Evolutionary conservation across 2,329 filamentous ascomycete genomes (phyloP).

Genomic region (Aphanocladium album): DNA sequence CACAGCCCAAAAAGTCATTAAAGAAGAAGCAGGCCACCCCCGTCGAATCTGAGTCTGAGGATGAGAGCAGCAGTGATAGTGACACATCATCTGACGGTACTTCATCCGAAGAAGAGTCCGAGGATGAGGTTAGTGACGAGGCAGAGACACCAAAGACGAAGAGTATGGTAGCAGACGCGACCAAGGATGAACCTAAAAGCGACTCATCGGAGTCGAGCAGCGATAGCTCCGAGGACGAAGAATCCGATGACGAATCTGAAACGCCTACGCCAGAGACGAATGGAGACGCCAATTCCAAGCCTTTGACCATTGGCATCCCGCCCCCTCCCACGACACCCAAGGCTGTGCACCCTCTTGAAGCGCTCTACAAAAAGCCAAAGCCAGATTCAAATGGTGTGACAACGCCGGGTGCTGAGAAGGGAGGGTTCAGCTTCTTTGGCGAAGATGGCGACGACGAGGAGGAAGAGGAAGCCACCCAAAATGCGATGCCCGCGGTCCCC

Average conservation of each 20-base stretch:
- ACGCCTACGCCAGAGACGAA: conserved; percentile 17
- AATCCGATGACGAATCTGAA: conserved; percentile 8
- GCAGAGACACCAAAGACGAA: conserved; percentile 14
- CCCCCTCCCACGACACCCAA: conserved; percentile 41
- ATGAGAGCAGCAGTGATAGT: conserved; percentile 37
- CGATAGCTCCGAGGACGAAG: conserved; percentile 22
- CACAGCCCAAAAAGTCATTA: conserved; percentile 21
- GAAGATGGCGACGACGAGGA: conserved; percentile 40
- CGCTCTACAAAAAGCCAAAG: conserved; percentile 75
- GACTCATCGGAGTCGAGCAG: conserved; percentile 16
- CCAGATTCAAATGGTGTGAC: conserved; percentile 33
- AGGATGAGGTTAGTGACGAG: conserved; percentile 17
- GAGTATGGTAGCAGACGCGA: conserved; percentile 21
- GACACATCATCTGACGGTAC: conserved; percentile 29
- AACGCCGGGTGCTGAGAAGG: conserved; percentile 34
- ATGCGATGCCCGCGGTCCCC: conserved; percentile 42
- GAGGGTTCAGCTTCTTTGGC: conserved; percentile 72
- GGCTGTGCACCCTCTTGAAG: conserved; percentile 79
- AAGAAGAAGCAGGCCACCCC: conserved; percentile 18
- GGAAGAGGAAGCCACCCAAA: conserved; percentile 32
- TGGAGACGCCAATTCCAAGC: conserved; percentile 39
- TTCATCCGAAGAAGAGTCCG: conserved; percentile 15
- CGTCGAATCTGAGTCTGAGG: conserved; percentile 19
- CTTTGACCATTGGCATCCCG: conserved; percentile 52
- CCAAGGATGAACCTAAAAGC: conserved; percentile 17